Conservation (phyloP, 2,329 filamentous ascomycete genomes). For the Diaporthe australafricana region DNA sequence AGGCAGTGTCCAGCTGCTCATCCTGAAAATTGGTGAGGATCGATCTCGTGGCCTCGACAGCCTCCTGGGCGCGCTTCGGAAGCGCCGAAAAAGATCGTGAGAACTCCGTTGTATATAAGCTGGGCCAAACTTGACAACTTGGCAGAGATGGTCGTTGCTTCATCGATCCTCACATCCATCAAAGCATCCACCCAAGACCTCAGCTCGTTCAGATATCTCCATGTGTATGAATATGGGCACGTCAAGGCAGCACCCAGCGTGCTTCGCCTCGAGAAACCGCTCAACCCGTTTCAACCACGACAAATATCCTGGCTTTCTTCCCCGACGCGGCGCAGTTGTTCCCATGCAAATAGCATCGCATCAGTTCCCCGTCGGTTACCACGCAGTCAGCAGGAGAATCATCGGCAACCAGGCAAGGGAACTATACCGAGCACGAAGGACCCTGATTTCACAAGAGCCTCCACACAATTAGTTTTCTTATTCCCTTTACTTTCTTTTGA, state of each 20-base stretch:
- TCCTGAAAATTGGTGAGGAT: background rate
- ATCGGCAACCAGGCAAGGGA: slow-evolving; percentile 15
- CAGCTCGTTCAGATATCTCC: background rate
- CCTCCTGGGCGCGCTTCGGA: background rate
- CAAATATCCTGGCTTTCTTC: background rate
- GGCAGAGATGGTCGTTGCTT: no score
- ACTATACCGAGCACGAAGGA: background rate
- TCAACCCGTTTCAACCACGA: background rate
- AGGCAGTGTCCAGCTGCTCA: background rate
- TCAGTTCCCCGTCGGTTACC: slow-evolving; percentile 13
- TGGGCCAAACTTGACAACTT: background rate
- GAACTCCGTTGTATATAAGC: background rate
- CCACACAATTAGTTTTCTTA: background rate
- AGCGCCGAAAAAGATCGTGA: background rate
- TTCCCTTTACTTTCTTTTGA: no score
- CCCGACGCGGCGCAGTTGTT: slow-evolving; percentile 13
- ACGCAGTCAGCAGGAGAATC: slow-evolving; percentile 9
- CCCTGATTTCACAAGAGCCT: background rate
- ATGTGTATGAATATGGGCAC: slow-evolving; percentile 25
- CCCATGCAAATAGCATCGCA: slow-evolving; percentile 8
- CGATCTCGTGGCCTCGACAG: background rate
- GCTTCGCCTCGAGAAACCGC: background rate
- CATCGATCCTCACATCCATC: background rate
- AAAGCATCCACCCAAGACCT: background rate
- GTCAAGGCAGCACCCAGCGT: background rate